Evolutionary conservation across 208 protist species (phyloP), one percentile per base, ranked within the genome.

Genomic region (Wallacemonas sp.): DNA sequence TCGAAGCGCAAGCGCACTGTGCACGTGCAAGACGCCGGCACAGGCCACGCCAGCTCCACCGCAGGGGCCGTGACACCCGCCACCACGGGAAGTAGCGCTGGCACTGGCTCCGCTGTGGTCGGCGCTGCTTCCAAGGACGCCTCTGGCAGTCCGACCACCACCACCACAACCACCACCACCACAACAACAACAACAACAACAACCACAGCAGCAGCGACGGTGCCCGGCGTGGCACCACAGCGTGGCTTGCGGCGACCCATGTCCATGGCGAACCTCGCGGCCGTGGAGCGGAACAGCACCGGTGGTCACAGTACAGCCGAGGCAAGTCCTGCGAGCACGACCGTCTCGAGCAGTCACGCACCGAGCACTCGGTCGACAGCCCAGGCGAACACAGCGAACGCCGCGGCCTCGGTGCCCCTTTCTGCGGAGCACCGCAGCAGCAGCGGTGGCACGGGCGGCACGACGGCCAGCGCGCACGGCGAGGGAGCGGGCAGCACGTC

Each of bases 191-290:
- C 25, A 48, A 69, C 41, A 5, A 16, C 14, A 55, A 74, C 18
- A 14, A 18, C 49, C 31, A 62, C 45, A 14, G 29, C 61, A 41
- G 28, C 7, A 31, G 39, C 29, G 14, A 22, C 25, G 28, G 26
- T 36, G 28, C 38, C 25, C n/a, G 69, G 70, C 11, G 75, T 80
- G n/a, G 75, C 75, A 14, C 75, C 70, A 28, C 75, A 80, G 54
- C 68, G 75, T n/a, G 70, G 68, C 18, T 67, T 80, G 69, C 75
- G 75, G 1, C 75, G 75, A 1, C 75, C 70, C 20, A 52, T 57
- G 26, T 80, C 75, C 20, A 42, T 44, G 25, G 69, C 65, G 38
- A 48, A 59, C 14, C 65, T 76, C 10, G 59, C 65, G 12, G 20
- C 48, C 5, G 48, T 22, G 26, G 48, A 33, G 25, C 7, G 20